phyloP scores from a whole-genome alignment of 257 asterid genomes.

The Knoxia roxburghii region DNA sequence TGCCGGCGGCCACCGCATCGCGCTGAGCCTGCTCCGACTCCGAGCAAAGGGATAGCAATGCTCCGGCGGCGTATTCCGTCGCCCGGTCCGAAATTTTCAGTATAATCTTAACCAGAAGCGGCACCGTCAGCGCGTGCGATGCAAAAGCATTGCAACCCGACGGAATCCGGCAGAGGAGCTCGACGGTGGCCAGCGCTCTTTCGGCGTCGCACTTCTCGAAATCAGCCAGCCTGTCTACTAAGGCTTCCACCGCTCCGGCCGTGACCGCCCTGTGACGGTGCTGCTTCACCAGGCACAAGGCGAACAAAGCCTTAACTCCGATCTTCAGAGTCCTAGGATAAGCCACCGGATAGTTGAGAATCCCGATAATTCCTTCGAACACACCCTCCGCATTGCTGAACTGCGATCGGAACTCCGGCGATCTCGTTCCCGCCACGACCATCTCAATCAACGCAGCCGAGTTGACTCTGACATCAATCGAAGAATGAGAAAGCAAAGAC shows the following conservation, averaged over 20 bases:
- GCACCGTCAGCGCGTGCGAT: constrained; percentile 74
- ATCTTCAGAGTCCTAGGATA: constrained; percentile 72
- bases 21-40: constrained; percentile 54
- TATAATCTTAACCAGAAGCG: constrained; percentile 68
- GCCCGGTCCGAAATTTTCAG: constrained; percentile 83
- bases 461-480: constrained; percentile 75
- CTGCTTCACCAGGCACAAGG: constrained; percentile 77
- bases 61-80: constrained; percentile 94
- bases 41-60: constrained; percentile 75
- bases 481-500: constrained; percentile 67
- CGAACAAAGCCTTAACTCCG: constrained; percentile 80
- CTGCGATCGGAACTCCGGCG: constrained; percentile 70
- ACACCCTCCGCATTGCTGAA: constrained; percentile 60
- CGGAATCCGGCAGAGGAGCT: constrained; percentile 80
- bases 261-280: constrained; percentile 74
- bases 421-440: constrained; percentile 57
- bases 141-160: constrained; percentile 68
- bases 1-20: constrained; percentile 79
- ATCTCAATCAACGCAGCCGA: constrained; percentile 85
- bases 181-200: constrained; percentile 93
- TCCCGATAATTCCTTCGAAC: constrained; percentile 67
- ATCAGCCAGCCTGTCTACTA: constrained; percentile 55
- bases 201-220: constrained; percentile 88
- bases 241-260: constrained; percentile 77
- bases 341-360: constrained; percentile 52